These are phyloP conservation scores for Penicillium palitans DNA, from an alignment of 2,329 filamentous ascomycete species.

Conservation along the genomic window DNA sequence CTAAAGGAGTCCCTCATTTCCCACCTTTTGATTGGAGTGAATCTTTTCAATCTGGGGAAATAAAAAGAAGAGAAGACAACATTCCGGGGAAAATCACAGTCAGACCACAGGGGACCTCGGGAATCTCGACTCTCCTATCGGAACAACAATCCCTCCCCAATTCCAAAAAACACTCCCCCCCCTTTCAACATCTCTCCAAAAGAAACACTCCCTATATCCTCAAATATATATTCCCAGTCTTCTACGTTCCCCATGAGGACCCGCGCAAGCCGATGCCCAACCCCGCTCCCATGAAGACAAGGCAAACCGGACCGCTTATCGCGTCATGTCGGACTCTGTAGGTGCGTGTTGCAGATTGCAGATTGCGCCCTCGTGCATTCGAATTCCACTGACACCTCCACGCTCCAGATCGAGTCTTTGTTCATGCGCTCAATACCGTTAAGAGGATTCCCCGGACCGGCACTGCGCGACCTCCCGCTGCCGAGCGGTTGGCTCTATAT, in stretches of 20 bases:
- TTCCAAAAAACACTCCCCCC: neutral
- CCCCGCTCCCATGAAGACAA: slow-evolving; percentile 36
- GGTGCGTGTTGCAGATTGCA: slow-evolving; percentile 34
- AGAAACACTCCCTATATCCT: neutral
- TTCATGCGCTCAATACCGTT: slow-evolving; percentile 97
- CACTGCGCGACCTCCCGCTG: slow-evolving; percentile 79
- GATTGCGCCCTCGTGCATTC: neutral
- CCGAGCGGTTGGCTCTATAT: slow-evolving; percentile 87
- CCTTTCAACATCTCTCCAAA: neutral
- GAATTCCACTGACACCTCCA: slow-evolving; percentile 6
- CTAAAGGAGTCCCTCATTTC: neutral
- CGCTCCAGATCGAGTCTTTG: slow-evolving; percentile 87
- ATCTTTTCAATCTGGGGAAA: neutral
- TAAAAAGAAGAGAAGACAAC: neutral
- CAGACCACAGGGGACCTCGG: slow-evolving; percentile 4
- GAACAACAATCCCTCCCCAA: neutral
- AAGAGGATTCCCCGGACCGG: slow-evolving; percentile 96
- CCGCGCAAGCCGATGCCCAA: slow-evolving; percentile 29
- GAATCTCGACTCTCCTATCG: slow-evolving; percentile 1
- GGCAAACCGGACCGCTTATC: slow-evolving; percentile 28
- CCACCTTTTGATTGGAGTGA: slow-evolving; percentile 1
- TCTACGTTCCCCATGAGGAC: slow-evolving; percentile 30
- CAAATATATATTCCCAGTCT: neutral
- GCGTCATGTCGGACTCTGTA: slow-evolving; percentile 49
- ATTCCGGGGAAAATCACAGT: slow-evolving; percentile 6